phyloP scores from a whole-genome alignment of 2,329 filamentous ascomycete genomes.

The Pseudonectria foliicola region DNA sequence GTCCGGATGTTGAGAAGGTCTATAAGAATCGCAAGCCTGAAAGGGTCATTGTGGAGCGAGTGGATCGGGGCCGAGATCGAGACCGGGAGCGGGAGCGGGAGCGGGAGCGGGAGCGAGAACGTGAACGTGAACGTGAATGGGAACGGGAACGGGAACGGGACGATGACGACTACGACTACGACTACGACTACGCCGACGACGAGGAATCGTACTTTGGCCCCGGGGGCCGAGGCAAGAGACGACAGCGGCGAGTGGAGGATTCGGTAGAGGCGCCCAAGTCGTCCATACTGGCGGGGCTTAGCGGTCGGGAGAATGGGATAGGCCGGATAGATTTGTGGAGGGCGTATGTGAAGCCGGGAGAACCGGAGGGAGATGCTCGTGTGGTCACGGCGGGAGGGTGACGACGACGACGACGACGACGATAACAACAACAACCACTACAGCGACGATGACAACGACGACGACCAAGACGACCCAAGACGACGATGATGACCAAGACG shows the following conservation, averaged over 20 bases:
- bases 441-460: too few relatives aligned
- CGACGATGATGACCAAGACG: too few relatives aligned
- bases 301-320: conserved; percentile 37
- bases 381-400: conserved; percentile 2
- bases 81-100: conserved; percentile 12
- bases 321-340: conserved; percentile 43
- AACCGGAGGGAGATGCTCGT: conserved; percentile 27
- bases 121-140: conserved; percentile 15
- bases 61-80: conserved; percentile 2
- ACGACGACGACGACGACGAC: neutral
- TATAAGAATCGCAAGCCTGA: conserved; percentile 20
- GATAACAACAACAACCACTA: too few relatives aligned
- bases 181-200: conserved; percentile 20
- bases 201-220: conserved; percentile 23
- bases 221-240: conserved; percentile 22
- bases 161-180: conserved; percentile 19
- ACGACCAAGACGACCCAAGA: too few relatives aligned
- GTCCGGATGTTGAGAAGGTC: conserved; percentile 14
- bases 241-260: conserved; percentile 15
- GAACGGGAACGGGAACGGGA: conserved; percentile 11
- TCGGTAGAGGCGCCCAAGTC: conserved; percentile 24
- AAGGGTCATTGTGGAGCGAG: too few relatives aligned
- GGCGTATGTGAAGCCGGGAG: conserved; percentile 38
- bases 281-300: conserved; percentile 42
- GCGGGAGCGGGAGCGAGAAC: neutral